Conservation (phyloP, 176 grass and related monocot genomes). For the Eleusine coracana region DNA sequence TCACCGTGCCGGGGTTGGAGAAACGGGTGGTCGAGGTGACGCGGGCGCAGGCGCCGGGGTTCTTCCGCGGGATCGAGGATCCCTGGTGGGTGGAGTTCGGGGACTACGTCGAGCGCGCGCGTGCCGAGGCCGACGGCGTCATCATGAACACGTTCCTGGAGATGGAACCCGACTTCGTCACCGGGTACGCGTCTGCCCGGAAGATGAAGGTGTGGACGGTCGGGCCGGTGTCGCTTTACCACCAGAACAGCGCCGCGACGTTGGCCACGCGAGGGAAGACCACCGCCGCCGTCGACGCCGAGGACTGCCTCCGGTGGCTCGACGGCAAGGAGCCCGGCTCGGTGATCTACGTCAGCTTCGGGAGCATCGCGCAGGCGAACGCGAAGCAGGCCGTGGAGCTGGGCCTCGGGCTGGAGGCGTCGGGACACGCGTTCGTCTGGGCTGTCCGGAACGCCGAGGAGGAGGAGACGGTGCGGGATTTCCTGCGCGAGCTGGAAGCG, state of each 20-base stretch:
- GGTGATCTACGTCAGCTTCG: conserved; percentile 77
- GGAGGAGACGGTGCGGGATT: not conserved
- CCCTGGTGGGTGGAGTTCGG: not conserved
- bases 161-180: conserved; percentile 58
- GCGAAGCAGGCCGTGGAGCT: conserved; percentile 59
- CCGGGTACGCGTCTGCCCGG: conserved; percentile 43
- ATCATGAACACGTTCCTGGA: conserved; percentile 62
- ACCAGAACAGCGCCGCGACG: not conserved
- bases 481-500: conserved; percentile 13
- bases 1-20: conserved; percentile 55
- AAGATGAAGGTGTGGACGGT: conserved; percentile 60
- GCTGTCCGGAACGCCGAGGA: conserved; percentile 34
- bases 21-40: conserved; percentile 47
- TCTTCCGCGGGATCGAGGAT: not conserved
- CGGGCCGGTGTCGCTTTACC: conserved; percentile 58
- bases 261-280: conserved; percentile 24
- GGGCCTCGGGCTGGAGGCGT: conserved; percentile 54
- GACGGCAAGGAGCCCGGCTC: conserved; percentile 42
- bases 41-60: conserved; percentile 39
- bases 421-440: conserved; percentile 56
- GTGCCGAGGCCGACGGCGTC: conserved; percentile 46
- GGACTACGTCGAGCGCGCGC: conserved; percentile 29
- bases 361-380: conserved; percentile 45
- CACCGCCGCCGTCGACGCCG: not conserved
- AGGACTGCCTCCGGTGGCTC: conserved; percentile 58